Evolutionary conservation across 2,329 filamentous ascomycete species (phyloP).

Genomic region (Thermothelomyces thermophilus): DNA sequence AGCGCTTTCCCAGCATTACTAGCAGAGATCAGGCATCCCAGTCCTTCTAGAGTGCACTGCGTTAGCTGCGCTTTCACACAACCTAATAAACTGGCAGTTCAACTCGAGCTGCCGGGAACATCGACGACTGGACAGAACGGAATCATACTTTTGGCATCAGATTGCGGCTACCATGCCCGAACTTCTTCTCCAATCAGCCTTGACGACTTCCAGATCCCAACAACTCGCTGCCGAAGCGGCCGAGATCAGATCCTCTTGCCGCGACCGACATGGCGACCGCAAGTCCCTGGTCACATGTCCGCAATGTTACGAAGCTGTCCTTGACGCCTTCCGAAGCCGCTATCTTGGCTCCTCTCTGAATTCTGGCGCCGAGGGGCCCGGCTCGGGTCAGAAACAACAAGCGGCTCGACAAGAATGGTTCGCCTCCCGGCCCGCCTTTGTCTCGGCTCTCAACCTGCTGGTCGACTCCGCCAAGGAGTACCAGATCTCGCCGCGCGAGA

Average conservation of each 20-base stretch:
- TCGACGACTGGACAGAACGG: too few relatives aligned
- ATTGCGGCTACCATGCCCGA: constrained; percentile 21
- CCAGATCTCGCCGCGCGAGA: constrained; percentile 36
- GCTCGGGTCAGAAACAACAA: background rate
- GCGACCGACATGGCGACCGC: constrained; percentile 32
- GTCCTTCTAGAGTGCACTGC: too few relatives aligned
- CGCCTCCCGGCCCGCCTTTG: constrained; percentile 40
- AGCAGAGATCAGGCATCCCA: too few relatives aligned
- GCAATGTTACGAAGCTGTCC: constrained; percentile 41
- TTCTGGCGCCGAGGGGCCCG: background rate
- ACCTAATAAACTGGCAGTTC: too few relatives aligned
- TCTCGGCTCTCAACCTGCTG: constrained; percentile 43
- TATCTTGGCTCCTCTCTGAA: constrained; percentile 29
- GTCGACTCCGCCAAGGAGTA: constrained; percentile 42
- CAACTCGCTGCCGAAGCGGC: constrained; percentile 38
- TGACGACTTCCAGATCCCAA: constrained; percentile 17
- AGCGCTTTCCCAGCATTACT: too few relatives aligned
- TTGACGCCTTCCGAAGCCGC: constrained; percentile 40
- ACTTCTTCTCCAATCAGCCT: constrained; percentile 20
- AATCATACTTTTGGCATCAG: background rate
- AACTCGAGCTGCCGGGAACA: too few relatives aligned
- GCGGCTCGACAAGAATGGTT: constrained; percentile 42
- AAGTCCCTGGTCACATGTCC: constrained; percentile 39
- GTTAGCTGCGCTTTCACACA: too few relatives aligned
- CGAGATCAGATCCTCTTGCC: constrained; percentile 38